phyloP scores from a whole-genome alignment of 176 grass and related monocot species.

The Secale cereale region DNA sequence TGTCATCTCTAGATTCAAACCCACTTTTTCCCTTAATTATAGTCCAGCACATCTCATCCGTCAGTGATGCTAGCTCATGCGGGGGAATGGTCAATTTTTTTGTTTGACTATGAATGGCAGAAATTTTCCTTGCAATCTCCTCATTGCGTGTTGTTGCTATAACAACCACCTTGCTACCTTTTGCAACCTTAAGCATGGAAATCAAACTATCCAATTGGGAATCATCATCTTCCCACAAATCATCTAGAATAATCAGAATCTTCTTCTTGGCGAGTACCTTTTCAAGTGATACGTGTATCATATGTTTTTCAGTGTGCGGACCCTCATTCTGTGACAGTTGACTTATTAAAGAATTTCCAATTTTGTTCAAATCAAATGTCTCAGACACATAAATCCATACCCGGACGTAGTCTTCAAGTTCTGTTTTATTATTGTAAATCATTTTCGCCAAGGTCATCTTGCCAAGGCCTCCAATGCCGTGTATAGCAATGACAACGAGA shows the following conservation, averaged over 20 bases:
- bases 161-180: background rate
- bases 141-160: background rate
- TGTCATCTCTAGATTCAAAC: too few relatives aligned
- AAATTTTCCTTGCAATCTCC: background rate
- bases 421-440: too few relatives aligned
- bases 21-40: too few relatives aligned
- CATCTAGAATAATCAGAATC: constrained; percentile 8
- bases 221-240: background rate
- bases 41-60: background rate
- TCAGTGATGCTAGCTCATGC: background rate
- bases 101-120: background rate
- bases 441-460: too few relatives aligned
- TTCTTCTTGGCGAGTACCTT: background rate
- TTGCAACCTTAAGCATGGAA: background rate
- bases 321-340: background rate
- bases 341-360: background rate
- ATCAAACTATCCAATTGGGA: background rate
- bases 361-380: constrained; percentile 8
- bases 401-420: too few relatives aligned
- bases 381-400: constrained; percentile 31
- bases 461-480: too few relatives aligned
- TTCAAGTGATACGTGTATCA: background rate
- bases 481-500: too few relatives aligned
- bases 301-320: background rate
- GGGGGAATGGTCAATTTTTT: too few relatives aligned